Evolutionary conservation across 345 rosid species (phyloP).

Genomic region (Pugionium dolabratum): DNA sequence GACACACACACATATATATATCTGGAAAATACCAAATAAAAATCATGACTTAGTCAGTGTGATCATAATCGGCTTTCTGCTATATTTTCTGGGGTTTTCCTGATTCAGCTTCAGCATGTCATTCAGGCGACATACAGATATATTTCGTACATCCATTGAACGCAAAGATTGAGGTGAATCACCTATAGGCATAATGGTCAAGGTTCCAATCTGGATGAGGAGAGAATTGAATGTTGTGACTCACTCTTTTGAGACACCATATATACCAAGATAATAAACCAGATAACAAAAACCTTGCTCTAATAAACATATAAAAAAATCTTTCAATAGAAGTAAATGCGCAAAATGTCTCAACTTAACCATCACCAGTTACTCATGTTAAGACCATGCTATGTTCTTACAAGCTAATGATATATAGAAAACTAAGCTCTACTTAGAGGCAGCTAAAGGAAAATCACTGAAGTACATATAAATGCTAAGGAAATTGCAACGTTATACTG

Average conservation of each 20-base stretch:
- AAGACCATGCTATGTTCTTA: conserved; percentile 4
- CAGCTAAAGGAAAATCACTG: background rate
- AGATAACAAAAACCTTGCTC: background rate
- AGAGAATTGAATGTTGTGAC: background rate
- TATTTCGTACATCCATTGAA: conserved; percentile 1
- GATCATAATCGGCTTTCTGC: conserved; percentile 5
- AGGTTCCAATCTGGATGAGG: background rate
- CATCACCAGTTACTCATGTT: conserved; percentile 3
- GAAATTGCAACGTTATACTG: background rate
- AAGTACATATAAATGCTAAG: conserved; percentile 2
- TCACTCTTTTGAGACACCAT: background rate
- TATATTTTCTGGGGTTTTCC: background rate
- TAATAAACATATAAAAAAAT: background rate
- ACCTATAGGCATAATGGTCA: background rate
- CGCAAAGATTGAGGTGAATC: background rate
- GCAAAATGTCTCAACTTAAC: background rate
- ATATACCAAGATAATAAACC: conserved; percentile 9
- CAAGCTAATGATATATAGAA: background rate
- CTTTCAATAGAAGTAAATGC: background rate
- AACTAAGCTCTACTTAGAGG: background rate
- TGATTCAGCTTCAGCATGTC: background rate
- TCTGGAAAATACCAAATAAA: background rate
- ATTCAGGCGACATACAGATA: background rate
- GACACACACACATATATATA: background rate
- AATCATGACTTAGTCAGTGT: background rate